Percentiles rank a stretch among this genome's conserved stretches.
These are phyloP conservation scores for Trichoderma sp. DNA, from an alignment of 2,329 filamentous ascomycete species.

Conservation along the genomic window DNA sequence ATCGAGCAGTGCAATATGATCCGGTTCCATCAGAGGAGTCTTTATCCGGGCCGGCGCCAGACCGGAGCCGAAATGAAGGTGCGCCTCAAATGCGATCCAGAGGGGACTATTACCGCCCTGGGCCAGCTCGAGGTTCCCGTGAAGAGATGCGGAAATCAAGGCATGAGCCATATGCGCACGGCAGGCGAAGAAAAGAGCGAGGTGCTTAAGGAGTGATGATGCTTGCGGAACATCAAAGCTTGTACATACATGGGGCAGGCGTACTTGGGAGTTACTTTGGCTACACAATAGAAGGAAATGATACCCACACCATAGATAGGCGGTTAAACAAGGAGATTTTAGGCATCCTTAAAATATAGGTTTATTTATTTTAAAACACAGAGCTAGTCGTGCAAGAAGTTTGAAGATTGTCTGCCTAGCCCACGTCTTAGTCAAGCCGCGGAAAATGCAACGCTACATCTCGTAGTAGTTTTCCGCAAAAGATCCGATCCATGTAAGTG, in stretches of 20 bases:
- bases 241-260: neutral
- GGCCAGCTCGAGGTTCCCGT: neutral
- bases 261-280: neutral
- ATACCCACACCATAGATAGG: conserved; percentile 3
- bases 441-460: neutral
- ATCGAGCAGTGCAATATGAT: conserved; percentile 73
- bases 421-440: neutral
- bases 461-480: neutral
- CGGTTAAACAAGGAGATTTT: neutral
- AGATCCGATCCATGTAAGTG: conserved; percentile 21
- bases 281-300: conserved; percentile 1
- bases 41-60: neutral
- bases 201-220: neutral
- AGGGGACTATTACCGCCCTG: conserved; percentile 9
- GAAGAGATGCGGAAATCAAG: neutral
- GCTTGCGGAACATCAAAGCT: neutral
- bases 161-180: neutral
- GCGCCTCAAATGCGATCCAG: neutral
- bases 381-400: neutral
- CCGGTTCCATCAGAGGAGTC: neutral
- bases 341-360: neutral
- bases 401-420: neutral
- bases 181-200: neutral
- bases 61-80: neutral
- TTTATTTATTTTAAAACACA: neutral